phyloP scores from a whole-genome alignment of 2,329 filamentous ascomycete species.

The Xylariaceae sp. region DNA sequence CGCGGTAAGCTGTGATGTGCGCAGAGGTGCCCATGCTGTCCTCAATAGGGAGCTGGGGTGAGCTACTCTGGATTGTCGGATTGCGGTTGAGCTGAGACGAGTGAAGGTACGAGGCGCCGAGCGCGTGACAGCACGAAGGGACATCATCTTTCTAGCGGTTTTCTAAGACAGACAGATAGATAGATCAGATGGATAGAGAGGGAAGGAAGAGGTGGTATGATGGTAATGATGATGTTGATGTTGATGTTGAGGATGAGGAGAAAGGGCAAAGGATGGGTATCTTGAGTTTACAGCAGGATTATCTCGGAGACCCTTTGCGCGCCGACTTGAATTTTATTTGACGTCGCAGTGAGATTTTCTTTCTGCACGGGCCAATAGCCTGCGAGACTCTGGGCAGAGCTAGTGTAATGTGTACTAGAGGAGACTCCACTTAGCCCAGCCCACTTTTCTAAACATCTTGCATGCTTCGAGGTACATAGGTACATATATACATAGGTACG shows the following conservation, averaged over 20 bases:
- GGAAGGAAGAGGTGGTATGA: neutral
- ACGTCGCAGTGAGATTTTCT: constrained; percentile 31
- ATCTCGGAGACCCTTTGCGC: constrained; percentile 12
- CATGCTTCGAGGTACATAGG: no score
- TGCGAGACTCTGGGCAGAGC: neutral
- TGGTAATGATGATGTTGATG: neutral
- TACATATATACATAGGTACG: neutral
- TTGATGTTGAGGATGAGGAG: neutral
- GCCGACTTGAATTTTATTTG: constrained; percentile 28
- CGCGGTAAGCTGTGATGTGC: constrained; percentile 50
- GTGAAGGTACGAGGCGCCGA: constrained; percentile 69
- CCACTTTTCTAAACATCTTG: no score
- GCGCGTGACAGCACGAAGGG: constrained; percentile 69
- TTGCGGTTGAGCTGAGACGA: constrained; percentile 60
- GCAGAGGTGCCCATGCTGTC: constrained; percentile 49
- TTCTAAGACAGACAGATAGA: neutral
- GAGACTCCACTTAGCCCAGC: no score
- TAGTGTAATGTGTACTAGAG: no score
- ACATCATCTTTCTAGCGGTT: constrained; percentile 69
- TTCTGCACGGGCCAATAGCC: constrained; percentile 28
- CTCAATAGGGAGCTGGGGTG: constrained; percentile 58
- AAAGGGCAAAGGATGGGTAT: neutral
- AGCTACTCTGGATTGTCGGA: constrained; percentile 57
- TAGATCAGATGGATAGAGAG: neutral
- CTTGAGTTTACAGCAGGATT: neutral